Base-by-base conservation (phyloP, 768 basidiomycete genomes). In the Leccinum disarticulatum region DNA sequence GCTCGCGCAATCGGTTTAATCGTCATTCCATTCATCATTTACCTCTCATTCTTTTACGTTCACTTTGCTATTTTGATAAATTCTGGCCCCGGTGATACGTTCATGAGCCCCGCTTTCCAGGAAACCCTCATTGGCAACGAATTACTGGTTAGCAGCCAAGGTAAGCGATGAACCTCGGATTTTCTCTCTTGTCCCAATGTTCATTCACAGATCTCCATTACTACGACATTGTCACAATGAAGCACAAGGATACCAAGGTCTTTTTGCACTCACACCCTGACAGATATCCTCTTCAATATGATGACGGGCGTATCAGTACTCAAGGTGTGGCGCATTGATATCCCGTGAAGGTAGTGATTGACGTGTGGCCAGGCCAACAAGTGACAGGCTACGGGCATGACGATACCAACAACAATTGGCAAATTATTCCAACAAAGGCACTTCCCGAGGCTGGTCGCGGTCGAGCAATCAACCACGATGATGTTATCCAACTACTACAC, bases 31-130 rank as follows among this genome's bases (percentile, higher is more conserved):
- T 84, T 95, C 66, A 75, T 91, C 57, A 81, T 98, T 53, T 99
- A 99, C 73, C 83, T 98, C 3, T 88, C 89, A 15, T 93, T 96
- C 82, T 99, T 99, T 82, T 99, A 90, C 76, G 76, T 97, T 27
- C 97, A 99, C 74, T 96, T 99, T 69, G 80, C 88, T 28, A 81
- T 98, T 62, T 86, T 98, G 64, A 90, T 79, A 8, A 82, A 87
- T 64, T 95, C 95, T 11, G 97, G 97, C 27, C 83, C 95, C 33
- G 97, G 97, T 6, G 97, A 98, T 69, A 80, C 82, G 41, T 99
- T 98, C 79, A 98, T 98, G 97, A 94, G 91, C 71, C 95, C 97
- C 6, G 88, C 87, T 5, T 99, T 99, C 85, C 97, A 99, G 76
- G 95, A 98, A 77, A 97, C 95, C 17, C 79, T 99, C 54, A 74